A percentile compares a stretch with the other conserved stretches of the same genome.
Conservation (phyloP, 306 rosid species). For the Cyclanthera cordifolia region DNA sequence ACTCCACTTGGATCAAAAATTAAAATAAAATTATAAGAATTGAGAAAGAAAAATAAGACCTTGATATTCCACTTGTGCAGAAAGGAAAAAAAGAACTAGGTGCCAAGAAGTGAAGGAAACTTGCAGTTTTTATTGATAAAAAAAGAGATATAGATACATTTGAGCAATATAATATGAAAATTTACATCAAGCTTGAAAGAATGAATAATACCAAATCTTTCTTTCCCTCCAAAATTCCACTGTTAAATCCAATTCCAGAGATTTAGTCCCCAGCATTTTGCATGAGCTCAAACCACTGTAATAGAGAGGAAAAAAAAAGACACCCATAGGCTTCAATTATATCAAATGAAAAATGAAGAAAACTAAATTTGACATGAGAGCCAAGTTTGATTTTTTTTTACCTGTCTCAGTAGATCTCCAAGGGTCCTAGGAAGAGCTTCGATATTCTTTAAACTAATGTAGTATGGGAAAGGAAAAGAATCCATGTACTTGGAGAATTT, state of each 20-base stretch:
- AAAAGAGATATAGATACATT: background rate
- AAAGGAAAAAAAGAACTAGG: too few species aligned
- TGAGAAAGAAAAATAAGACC: too few species aligned
- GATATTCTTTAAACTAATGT: constrained; percentile 52
- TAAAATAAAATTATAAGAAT: too few species aligned
- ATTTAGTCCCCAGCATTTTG: constrained; percentile 30
- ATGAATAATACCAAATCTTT: background rate
- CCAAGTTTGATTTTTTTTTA: constrained; percentile 8
- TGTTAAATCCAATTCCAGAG: background rate
- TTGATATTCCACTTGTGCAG: too few species aligned
- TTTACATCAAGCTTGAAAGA: background rate
- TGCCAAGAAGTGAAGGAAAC: background rate
- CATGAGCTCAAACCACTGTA: constrained; percentile 92
- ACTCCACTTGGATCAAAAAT: too few species aligned
- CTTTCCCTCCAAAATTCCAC: background rate
- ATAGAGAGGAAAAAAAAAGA: constrained; percentile 7
- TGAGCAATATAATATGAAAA: background rate
- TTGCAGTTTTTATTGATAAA: constrained; percentile 2
- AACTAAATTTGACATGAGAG: background rate
- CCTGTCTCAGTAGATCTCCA: constrained; percentile 76
- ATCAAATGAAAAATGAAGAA: too few species aligned
- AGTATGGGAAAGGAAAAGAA: constrained; percentile 79
- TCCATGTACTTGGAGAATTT: constrained; percentile 53
- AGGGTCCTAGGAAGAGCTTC: constrained; percentile 83
- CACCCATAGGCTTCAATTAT: background rate